Percentiles rank a stretch among this genome's conserved stretches.
Evolutionary conservation across 768 basidiomycete species (phyloP).

Genomic region (Serendipita sp.): DNA sequence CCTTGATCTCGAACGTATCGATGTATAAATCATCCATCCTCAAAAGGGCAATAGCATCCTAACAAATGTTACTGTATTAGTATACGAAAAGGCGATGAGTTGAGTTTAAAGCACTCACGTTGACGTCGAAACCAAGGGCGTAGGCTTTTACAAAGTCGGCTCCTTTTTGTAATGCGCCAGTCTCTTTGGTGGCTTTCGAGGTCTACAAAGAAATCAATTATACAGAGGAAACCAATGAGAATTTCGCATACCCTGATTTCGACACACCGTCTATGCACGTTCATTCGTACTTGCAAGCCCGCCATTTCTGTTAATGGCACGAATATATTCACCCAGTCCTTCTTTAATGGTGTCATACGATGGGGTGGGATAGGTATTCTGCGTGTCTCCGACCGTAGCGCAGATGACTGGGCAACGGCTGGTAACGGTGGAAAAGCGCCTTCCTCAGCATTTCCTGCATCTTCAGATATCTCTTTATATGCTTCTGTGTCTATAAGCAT

Average conservation of each 20-base stretch:
- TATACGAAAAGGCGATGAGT: neutral
- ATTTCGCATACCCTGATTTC: constrained; percentile 67
- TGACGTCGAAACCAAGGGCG: constrained; percentile 86
- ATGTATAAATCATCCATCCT: constrained; percentile 94
- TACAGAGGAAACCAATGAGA: neutral
- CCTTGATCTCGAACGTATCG: constrained; percentile 97
- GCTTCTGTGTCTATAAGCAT: constrained; percentile 17
- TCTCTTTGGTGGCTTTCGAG: constrained; percentile 85
- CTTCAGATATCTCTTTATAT: constrained; percentile 13
- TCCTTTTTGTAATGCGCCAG: constrained; percentile 88
- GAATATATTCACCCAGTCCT: constrained; percentile 92
- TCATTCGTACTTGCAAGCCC: constrained; percentile 95
- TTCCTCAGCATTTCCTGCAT: constrained; percentile 44
- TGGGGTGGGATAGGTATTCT: constrained; percentile 89
- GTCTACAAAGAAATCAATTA: constrained; percentile 35
- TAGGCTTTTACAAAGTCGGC: constrained; percentile 95
- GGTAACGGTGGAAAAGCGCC: constrained; percentile 28
- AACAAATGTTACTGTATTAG: constrained; percentile 1
- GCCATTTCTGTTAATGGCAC: constrained; percentile 90
- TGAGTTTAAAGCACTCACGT: constrained; percentile 38
- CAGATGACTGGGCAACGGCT: constrained; percentile 34
- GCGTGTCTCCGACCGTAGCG: constrained; percentile 69
- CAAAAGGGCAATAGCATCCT: constrained; percentile 93
- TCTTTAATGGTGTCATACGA: constrained; percentile 92
- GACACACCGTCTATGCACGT: constrained; percentile 72